Evolutionary conservation across 106 monocot species (phyloP).

Genomic region (Phalaenopsis aphrodite): DNA sequence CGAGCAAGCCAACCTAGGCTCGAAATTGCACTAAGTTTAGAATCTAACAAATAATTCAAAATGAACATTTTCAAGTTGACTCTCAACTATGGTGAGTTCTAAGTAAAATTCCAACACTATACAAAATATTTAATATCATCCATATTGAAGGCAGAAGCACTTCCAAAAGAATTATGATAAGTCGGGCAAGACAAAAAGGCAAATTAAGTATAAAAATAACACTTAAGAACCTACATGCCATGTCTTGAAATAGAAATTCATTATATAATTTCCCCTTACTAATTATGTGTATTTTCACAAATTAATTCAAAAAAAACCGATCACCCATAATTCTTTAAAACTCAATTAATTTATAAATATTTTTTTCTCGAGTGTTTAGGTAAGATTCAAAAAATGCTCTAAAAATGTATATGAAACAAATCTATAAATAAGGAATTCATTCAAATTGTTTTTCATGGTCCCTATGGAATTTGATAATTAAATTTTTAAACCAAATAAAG

Average conservation of each 20-base stretch:
- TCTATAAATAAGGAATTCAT: not conserved
- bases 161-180: not conserved
- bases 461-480: not conserved
- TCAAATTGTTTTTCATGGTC: not conserved
- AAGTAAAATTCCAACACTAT: not conserved
- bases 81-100: not conserved
- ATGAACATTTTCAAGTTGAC: not conserved
- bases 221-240: not conserved
- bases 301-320: not conserved
- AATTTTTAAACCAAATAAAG: not conserved
- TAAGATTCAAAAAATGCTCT: conserved; percentile 1
- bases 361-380: not conserved
- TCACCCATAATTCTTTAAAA: not conserved
- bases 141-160: too few relatives aligned
- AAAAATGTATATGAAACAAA: not conserved
- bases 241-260: not conserved
- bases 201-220: not conserved
- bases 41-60: not conserved
- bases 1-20: not conserved
- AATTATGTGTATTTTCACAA: not conserved
- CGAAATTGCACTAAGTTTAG: not conserved
- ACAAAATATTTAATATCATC: not conserved
- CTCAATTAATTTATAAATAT: not conserved
- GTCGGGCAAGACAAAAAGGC: not conserved
- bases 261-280: not conserved